phyloP scores from a whole-genome alignment of 805 yeast species.

The Candida maltosa region DNA sequence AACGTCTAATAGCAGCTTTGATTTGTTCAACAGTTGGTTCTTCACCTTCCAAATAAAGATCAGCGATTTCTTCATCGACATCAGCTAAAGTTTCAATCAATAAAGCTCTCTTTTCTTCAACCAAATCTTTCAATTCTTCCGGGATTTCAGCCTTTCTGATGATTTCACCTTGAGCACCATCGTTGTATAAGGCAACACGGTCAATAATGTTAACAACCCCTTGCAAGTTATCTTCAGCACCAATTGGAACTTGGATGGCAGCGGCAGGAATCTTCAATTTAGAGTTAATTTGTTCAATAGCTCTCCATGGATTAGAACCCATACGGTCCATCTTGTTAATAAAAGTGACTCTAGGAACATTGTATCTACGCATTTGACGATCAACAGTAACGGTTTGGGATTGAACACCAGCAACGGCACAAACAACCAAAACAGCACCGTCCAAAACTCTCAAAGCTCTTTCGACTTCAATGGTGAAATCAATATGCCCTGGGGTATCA shows the following conservation, averaged over 20 bases:
- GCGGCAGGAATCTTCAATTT: constrained; percentile 94
- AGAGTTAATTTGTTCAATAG: constrained; percentile 83
- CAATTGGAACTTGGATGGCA: constrained; percentile 97
- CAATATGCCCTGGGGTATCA: constrained; percentile 99
- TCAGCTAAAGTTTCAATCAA: constrained; percentile 95
- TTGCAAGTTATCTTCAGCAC: constrained; percentile 76
- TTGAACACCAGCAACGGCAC: constrained; percentile 98
- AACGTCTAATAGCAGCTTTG: constrained; percentile 84
- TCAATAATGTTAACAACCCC: constrained; percentile 93
- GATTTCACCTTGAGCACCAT: constrained; percentile 85
- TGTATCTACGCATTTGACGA: constrained; percentile 97
- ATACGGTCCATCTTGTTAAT: constrained; percentile 98
- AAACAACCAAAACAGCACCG: constrained; percentile 97
- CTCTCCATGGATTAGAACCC: constrained; percentile 98
- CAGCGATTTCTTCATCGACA: constrained; percentile 97
- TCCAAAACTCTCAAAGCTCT: constrained; percentile 96
- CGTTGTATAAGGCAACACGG: constrained; percentile 82
- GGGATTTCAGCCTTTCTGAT: constrained; percentile 66
- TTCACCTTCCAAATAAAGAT: constrained; percentile 82
- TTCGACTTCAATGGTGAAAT: constrained; percentile 97
- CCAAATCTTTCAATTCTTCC: constrained; percentile 72
- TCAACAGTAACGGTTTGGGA: constrained; percentile 98
- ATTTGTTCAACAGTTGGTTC: constrained; percentile 85
- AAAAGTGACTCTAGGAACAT: constrained; percentile 94
- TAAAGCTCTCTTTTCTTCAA: constrained; percentile 82